These are phyloP conservation scores for Tolypocladium pustulatum DNA, from an alignment of 2,329 filamentous ascomycete genomes.

Conservation along the genomic window DNA sequence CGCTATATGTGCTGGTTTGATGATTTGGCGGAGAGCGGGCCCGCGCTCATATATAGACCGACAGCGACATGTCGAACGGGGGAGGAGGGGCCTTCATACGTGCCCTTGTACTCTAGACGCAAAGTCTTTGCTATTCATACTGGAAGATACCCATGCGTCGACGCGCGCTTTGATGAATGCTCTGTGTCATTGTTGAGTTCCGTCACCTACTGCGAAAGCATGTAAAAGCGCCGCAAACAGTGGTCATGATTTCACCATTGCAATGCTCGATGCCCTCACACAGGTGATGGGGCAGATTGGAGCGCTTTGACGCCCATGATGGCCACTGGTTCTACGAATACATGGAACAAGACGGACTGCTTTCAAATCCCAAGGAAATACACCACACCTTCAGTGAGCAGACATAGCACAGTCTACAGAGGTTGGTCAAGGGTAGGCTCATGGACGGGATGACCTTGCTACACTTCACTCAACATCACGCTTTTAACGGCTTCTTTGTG, in stretches of 20 bases:
- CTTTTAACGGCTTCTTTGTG: too few species aligned
- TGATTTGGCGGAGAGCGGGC: neutral
- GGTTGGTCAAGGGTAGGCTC: neutral
- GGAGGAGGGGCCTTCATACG: neutral
- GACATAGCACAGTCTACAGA: too few species aligned
- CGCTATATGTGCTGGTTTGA: slow-evolving; percentile 33
- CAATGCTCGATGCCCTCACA: neutral
- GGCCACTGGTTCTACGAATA: too few species aligned
- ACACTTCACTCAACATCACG: neutral
- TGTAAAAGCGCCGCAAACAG: too few species aligned
- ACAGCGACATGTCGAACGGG: neutral
- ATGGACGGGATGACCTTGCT: too few species aligned
- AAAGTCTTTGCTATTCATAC: neutral
- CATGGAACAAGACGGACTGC: neutral
- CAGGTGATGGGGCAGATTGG: neutral
- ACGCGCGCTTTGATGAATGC: neutral
- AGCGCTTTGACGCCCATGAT: neutral
- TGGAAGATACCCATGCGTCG: neutral
- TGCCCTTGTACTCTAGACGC: neutral
- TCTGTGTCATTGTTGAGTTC: neutral
- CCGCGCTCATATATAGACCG: neutral
- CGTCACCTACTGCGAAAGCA: too few species aligned
- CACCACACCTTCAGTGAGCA: too few species aligned
- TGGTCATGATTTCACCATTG: too few species aligned
- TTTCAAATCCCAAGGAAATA: neutral